Evolutionary conservation across 140 eudicot species (phyloP), one percentile per base, ranked within the genome.

Genomic region (Anethum foeniculum): DNA sequence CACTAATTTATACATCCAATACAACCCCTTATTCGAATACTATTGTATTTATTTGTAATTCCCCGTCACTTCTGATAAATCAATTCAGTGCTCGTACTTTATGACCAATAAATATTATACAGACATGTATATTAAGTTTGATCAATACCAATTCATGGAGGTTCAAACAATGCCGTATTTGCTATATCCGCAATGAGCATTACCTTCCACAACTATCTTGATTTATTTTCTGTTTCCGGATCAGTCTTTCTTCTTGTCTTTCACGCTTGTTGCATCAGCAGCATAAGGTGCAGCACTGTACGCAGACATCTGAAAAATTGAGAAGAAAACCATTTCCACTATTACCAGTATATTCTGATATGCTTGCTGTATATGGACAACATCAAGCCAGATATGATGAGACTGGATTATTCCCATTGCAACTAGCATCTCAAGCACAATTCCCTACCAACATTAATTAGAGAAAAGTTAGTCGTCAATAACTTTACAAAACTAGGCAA

Each of bases 261-360:
- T 86, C 56, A 89, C 38, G 41, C 75, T 81, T 9, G 77, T 54
- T 38, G 85, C 71, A 3, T 71, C 88, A 9, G 39, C 80, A 80
- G 56, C 84, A 86, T 93, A 93, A 39, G 98, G 98, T 80, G 86
- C 91, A 79, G 93, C 98, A 71, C 86, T 84, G 86, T 93, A 93
- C 28, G 98, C 98, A 81, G 89, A 86, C 84, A 88, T 83, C 85
- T 88, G 91, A 79, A 88, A 84, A 84, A 86, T 56, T 11, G 98
- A 79, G 75, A 93, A 93, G 86, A 93, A 87, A 79, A 93, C 98
- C 98, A 93, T 93, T 83, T 93, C 98, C 78, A 93, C 85, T 12
- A 93, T 90, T 82, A 93, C 96, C 72, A 93, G 72, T 9, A 82
- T 83, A 32, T 93, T 93, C 78, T 91, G 97, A 75, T 88, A 77